Percentiles rank a stretch among this genome's conserved stretches.
These are phyloP conservation scores for Hygrophorus russula DNA, from an alignment of 768 basidiomycete species.

Conservation along the genomic window DNA sequence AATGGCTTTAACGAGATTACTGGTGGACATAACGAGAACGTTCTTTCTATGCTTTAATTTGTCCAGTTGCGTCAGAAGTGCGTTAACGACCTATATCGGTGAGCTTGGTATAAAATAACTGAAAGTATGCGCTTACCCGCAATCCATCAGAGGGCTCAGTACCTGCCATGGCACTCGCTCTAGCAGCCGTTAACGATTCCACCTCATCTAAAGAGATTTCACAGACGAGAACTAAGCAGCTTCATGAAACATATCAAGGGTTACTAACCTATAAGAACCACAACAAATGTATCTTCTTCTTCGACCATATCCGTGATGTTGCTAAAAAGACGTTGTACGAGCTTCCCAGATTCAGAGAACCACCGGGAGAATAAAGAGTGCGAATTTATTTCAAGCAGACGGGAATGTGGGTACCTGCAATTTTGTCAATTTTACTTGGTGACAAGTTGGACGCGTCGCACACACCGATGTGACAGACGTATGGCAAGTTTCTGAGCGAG, in stretches of 20 bases:
- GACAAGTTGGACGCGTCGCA: conserved; percentile 3
- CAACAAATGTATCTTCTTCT: conserved; percentile 83
- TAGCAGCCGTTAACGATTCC: conserved; percentile 87
- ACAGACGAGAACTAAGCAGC: conserved; percentile 1
- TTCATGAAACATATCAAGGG: neutral
- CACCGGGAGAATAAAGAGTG: conserved; percentile 97
- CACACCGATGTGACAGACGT: conserved; percentile 72
- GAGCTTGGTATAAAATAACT: neutral
- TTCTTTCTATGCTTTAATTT: conserved; percentile 90
- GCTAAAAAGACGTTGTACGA: conserved; percentile 87
- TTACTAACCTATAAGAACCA: conserved; percentile 78
- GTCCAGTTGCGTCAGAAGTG: conserved; percentile 92
- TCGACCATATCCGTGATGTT: conserved; percentile 87
- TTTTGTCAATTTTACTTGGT: neutral
- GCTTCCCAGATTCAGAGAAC: conserved; percentile 98
- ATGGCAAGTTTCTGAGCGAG: conserved; percentile 93
- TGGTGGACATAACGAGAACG: conserved; percentile 92
- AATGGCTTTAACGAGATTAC: conserved; percentile 90
- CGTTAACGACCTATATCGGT: conserved; percentile 82
- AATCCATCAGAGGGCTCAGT: conserved; percentile 94
- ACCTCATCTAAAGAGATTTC: conserved; percentile 65
- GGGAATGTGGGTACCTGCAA: conserved; percentile 70
- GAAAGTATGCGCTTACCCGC: conserved; percentile 33
- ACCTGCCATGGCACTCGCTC: conserved; percentile 90
- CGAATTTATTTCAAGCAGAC: conserved; percentile 93